Evolutionary conservation across 805 yeast species (phyloP).

Genomic region (Barnettozyma vustinii): DNA sequence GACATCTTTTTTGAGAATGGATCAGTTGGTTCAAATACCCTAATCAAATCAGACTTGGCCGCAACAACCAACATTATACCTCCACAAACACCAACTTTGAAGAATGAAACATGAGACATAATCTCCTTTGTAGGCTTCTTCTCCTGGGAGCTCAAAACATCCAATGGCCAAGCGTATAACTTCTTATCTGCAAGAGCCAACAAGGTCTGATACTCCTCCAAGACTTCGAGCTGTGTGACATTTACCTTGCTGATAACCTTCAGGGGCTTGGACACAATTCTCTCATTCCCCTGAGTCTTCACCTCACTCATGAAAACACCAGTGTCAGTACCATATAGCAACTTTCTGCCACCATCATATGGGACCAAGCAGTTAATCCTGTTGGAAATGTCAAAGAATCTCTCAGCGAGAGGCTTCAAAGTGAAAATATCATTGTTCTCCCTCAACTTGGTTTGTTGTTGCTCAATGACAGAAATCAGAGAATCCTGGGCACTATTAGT

Average conservation of each 20-base stretch:
- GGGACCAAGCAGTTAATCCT: constrained; percentile 89
- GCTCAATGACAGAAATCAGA: constrained; percentile 70
- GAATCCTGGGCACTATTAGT: constrained; percentile 62
- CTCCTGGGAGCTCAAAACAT: constrained; percentile 47
- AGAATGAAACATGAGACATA: constrained; percentile 82
- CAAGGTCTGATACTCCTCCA: constrained; percentile 85
- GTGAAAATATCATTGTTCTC: constrained; percentile 76
- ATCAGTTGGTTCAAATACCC: constrained; percentile 85
- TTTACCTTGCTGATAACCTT: constrained; percentile 69
- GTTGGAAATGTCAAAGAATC: constrained; percentile 67
- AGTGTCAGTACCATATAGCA: constrained; percentile 85
- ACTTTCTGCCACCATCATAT: constrained; percentile 88
- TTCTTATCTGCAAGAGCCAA: constrained; percentile 79
- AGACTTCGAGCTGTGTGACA: constrained; percentile 83
- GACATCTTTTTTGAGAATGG: constrained; percentile 55
- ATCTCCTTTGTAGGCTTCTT: constrained; percentile 68
- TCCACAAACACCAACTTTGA: constrained; percentile 88
- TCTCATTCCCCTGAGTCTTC: constrained; percentile 38
- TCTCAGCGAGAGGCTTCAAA: constrained; percentile 64
- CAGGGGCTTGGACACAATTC: constrained; percentile 64
- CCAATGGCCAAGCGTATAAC: constrained; percentile 72
- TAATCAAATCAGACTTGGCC: constrained; percentile 75
- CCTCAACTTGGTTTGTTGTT: constrained; percentile 71
- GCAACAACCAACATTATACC: constrained; percentile 88
- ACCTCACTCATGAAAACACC: constrained; percentile 85